These are phyloP conservation scores for Prosopis cineraria DNA, from an alignment of 306 rosid species.

Conservation along the genomic window DNA sequence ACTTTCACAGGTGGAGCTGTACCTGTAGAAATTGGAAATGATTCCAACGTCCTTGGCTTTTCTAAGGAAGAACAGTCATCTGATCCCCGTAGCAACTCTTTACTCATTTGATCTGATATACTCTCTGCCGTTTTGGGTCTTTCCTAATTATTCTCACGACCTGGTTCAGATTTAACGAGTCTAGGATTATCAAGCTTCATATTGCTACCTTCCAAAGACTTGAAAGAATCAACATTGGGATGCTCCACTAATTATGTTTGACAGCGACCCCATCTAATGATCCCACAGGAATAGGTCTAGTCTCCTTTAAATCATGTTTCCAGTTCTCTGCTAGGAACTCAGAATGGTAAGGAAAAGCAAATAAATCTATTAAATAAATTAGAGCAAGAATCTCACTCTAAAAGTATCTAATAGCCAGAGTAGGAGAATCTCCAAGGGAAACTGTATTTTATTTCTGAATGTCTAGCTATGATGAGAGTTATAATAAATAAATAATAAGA, in stretches of 20 bases:
- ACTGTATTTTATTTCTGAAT: too few relatives aligned
- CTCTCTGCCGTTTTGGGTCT: constrained; percentile 42
- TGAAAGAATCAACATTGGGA: constrained; percentile 35
- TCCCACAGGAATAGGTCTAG: constrained; percentile 35
- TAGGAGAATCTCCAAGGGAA: too few relatives aligned
- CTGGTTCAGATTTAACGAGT: constrained; percentile 55
- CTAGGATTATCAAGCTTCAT: constrained; percentile 37
- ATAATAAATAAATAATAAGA: too few relatives aligned
- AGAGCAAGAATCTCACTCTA: too few relatives aligned
- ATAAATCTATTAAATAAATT: too few relatives aligned
- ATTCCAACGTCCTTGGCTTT: constrained; percentile 27
- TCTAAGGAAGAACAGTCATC: constrained; percentile 25
- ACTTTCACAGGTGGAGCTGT: constrained; percentile 31
- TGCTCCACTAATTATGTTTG: constrained; percentile 41
- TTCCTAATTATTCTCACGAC: constrained; percentile 36
- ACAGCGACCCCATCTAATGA: constrained; percentile 41
- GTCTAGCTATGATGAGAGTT: too few relatives aligned
- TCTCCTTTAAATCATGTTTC: constrained; percentile 41
- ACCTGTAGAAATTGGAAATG: constrained; percentile 27
- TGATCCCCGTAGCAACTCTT: constrained; percentile 34
- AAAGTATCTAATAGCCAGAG: too few relatives aligned
- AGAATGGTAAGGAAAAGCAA: too few relatives aligned
- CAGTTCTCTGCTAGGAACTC: too few relatives aligned
- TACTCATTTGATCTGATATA: constrained; percentile 34
- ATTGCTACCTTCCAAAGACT: constrained; percentile 35